These are phyloP conservation scores for Ascochyta pisi DNA, from an alignment of 2,329 filamentous ascomycete species.

Conservation along the genomic window DNA sequence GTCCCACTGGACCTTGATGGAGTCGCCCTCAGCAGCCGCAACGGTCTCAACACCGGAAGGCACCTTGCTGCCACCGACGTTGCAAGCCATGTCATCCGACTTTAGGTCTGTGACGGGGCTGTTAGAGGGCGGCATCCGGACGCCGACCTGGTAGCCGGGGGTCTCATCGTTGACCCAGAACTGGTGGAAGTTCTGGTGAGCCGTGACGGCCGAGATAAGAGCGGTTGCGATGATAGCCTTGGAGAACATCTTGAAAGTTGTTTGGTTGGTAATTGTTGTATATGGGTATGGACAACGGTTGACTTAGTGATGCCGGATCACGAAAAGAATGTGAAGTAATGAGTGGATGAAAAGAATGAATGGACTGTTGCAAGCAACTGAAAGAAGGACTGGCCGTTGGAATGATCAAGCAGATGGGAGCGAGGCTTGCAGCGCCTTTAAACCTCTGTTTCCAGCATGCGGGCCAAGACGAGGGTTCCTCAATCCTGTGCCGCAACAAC, in stretches of 20 bases:
- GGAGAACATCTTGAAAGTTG: conserved; percentile 40
- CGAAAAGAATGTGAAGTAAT: conserved; percentile 28
- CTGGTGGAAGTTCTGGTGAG: conserved; percentile 44
- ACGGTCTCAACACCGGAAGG: conserved; percentile 38
- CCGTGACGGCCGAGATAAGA: conserved; percentile 38
- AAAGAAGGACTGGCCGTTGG: conserved; percentile 34
- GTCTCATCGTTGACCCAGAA: conserved; percentile 41
- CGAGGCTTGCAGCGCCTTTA: conserved; percentile 19
- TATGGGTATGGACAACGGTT: conserved; percentile 16
- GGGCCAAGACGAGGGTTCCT: conserved; percentile 10
- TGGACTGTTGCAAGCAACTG: conserved; percentile 26
- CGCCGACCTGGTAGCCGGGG: conserved; percentile 41
- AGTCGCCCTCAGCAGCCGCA: conserved; percentile 38
- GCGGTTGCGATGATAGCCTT: conserved; percentile 35
- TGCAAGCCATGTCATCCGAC: conserved; percentile 45
- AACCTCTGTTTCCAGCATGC: not conserved
- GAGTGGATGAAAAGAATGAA: conserved; percentile 27
- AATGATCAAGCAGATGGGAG: conserved; percentile 17
- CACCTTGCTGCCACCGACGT: conserved; percentile 39
- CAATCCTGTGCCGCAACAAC: conserved; percentile 17
- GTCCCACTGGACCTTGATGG: conserved; percentile 45
- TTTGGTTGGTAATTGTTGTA: conserved; percentile 13
- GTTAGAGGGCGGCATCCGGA: conserved; percentile 46
- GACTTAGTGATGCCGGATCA: conserved; percentile 35
- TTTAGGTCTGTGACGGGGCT: conserved; percentile 44